These are phyloP conservation scores for Cytidiella melzeri DNA, from an alignment of 768 basidiomycete genomes.

Conservation along the genomic window DNA sequence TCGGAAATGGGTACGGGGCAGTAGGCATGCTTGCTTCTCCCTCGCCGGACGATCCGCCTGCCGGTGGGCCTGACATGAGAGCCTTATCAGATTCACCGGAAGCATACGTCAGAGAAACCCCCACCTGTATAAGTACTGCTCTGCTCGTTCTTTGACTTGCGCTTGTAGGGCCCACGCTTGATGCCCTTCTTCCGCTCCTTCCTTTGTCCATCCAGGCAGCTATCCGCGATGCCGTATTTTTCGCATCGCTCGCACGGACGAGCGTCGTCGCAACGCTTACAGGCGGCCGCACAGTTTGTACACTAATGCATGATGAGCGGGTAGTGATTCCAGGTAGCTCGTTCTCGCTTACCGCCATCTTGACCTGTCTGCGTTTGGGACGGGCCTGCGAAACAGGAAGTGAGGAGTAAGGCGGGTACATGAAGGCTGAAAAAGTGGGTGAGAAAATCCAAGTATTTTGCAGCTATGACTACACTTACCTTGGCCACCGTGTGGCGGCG, in stretches of 20 bases:
- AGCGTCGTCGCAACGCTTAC: constrained; percentile 51
- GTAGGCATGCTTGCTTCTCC: not conserved
- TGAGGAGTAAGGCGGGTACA: constrained; percentile 5
- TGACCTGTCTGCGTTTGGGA: constrained; percentile 49
- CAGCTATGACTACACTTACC: constrained; percentile 19
- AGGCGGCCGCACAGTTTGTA: constrained; percentile 52
- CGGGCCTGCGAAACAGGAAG: constrained; percentile 22
- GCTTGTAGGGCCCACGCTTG: constrained; percentile 54
- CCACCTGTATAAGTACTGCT: constrained; percentile 1
- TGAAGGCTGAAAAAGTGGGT: constrained; percentile 1
- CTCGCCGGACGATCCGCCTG: constrained; percentile 10
- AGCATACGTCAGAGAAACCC: not conserved
- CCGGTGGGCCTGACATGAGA: constrained; percentile 6
- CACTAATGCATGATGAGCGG: constrained; percentile 29
- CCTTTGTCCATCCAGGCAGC: constrained; percentile 54
- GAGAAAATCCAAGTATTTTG: not conserved
- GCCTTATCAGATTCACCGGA: not conserved
- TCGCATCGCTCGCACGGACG: constrained; percentile 60
- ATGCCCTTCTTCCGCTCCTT: constrained; percentile 62
- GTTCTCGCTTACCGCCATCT: constrained; percentile 44
- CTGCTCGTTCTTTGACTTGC: constrained; percentile 34
- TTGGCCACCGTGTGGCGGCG: constrained; percentile 31
- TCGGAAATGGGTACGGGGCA: constrained; percentile 12
- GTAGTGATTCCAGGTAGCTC: constrained; percentile 5
- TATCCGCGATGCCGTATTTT: constrained; percentile 53